Evolutionary conservation across 2,329 filamentous ascomycete species (phyloP).

Genomic region (Plectosphaerella sp.): DNA sequence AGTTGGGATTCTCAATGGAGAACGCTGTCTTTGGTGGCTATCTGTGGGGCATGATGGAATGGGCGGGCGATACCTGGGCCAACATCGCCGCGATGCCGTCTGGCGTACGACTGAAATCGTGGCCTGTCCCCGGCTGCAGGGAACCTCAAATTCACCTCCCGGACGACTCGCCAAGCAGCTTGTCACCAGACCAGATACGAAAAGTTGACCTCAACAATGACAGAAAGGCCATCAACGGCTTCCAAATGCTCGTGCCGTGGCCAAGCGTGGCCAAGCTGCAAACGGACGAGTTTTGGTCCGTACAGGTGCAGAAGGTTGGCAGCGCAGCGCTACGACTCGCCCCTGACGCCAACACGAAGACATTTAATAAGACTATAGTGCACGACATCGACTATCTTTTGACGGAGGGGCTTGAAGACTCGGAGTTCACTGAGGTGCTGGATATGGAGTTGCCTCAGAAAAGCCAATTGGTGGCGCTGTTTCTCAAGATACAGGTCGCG

Average conservation of each 20-base stretch:
- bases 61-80: too few species aligned
- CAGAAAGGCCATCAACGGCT: background rate
- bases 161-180: background rate
- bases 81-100: too few species aligned
- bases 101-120: background rate
- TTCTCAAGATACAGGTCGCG: too few species aligned
- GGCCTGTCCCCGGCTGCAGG: background rate
- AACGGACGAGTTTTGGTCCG: conserved; percentile 19
- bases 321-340: conserved; percentile 11
- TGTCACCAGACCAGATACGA: background rate
- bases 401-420: too few species aligned
- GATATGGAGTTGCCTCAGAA: too few species aligned
- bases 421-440: too few species aligned
- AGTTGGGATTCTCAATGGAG: conserved; percentile 20
- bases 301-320: conserved; percentile 17
- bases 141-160: background rate
- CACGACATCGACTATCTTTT: too few species aligned
- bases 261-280: conserved; percentile 12
- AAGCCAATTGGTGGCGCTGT: too few species aligned
- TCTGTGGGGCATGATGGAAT: too few species aligned
- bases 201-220: background rate
- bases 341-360: background rate
- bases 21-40: background rate
- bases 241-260: background rate
- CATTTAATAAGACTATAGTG: background rate